Percentiles rank a stretch among this genome's conserved stretches.
Conservation (phyloP, 2,329 filamentous ascomycete species). For the Cladorrhinum sp. region DNA sequence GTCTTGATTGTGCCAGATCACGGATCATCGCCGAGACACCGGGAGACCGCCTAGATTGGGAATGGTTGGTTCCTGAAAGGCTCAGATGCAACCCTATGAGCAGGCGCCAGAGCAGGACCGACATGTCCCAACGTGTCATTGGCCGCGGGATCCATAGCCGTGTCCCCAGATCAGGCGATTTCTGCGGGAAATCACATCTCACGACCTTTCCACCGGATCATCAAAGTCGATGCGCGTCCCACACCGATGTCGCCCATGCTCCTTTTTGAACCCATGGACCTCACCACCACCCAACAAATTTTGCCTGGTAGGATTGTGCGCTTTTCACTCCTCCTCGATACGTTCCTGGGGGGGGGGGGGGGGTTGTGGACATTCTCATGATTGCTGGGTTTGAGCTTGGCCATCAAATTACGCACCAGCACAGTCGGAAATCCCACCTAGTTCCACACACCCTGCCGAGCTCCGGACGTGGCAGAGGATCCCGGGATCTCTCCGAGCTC, state of each 20-base stretch:
- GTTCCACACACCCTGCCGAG: slow-evolving; percentile 8
- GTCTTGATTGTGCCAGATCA: neutral
- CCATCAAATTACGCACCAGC: neutral
- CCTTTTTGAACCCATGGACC: neutral
- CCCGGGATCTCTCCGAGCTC: neutral
- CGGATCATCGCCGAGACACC: neutral
- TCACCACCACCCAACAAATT: neutral
- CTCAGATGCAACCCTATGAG: slow-evolving; percentile 13
- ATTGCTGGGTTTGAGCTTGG: neutral
- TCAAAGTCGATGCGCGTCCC: slow-evolving; percentile 13
- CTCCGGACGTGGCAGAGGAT: slow-evolving; percentile 1
- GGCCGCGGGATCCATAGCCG: slow-evolving; percentile 23
- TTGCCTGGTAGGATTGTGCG: neutral
- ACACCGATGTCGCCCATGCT: slow-evolving; percentile 21
- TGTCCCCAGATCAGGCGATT: slow-evolving; percentile 26
- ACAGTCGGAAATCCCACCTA: neutral
- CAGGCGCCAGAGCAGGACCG: slow-evolving; percentile 1
- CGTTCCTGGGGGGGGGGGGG: too few relatives aligned
- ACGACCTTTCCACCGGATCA: slow-evolving; percentile 27
- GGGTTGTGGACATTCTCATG: too few relatives aligned
- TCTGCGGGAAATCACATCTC: slow-evolving; percentile 27
- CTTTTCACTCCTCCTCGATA: neutral
- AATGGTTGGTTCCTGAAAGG: slow-evolving; percentile 25
- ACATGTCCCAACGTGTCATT: slow-evolving; percentile 17
- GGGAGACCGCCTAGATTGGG: slow-evolving; percentile 20